A percentile compares a stretch with the other conserved stretches of the same genome.
These are phyloP conservation scores for Rhizophora apiculata DNA, from an alignment of 345 rosid genomes.

Conservation along the genomic window DNA sequence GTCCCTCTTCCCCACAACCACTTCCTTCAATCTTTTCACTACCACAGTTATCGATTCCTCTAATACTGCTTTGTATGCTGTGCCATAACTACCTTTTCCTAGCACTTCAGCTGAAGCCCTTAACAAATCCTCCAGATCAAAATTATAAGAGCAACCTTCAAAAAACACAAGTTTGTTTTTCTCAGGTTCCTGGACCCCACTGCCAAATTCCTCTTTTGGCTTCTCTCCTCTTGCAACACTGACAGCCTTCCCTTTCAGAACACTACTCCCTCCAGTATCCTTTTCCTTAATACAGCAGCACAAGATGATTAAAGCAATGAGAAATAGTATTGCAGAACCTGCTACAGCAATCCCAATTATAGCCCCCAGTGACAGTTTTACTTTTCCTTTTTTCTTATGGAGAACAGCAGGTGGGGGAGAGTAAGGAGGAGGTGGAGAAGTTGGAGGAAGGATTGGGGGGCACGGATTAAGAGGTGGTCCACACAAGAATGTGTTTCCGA, in stretches of 20 bases:
- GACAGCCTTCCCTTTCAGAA: conserved; percentile 45
- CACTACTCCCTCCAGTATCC: conserved; percentile 41
- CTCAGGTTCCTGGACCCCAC: conserved; percentile 74
- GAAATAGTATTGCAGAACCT: conserved; percentile 46
- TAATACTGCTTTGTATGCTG: conserved; percentile 80
- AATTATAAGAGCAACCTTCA: conserved; percentile 67
- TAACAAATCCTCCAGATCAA: conserved; percentile 79
- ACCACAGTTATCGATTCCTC: conserved; percentile 79
- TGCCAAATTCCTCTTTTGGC: conserved; percentile 73
- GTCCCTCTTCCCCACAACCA: conserved; percentile 68
- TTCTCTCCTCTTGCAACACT: conserved; percentile 57
- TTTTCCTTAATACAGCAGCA: conserved; percentile 65
- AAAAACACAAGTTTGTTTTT: conserved; percentile 83
- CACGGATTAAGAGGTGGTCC: conserved; percentile 62
- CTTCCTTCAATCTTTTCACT: conserved; percentile 83
- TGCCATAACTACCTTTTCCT: conserved; percentile 86
- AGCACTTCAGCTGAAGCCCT: conserved; percentile 94
- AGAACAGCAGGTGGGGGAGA: conserved; percentile 43
- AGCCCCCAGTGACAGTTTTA: conserved; percentile 50
- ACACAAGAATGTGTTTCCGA: conserved; percentile 59
- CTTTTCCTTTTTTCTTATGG: conserved; percentile 35
- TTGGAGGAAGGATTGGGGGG: conserved; percentile 27
- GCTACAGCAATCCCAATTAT: conserved; percentile 64
- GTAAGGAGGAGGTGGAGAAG: conserved; percentile 43
- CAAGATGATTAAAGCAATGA: conserved; percentile 42